Base-by-base conservation (phyloP, 2,329 filamentous ascomycete species). In the Aspergillus transmontanensis region DNA sequence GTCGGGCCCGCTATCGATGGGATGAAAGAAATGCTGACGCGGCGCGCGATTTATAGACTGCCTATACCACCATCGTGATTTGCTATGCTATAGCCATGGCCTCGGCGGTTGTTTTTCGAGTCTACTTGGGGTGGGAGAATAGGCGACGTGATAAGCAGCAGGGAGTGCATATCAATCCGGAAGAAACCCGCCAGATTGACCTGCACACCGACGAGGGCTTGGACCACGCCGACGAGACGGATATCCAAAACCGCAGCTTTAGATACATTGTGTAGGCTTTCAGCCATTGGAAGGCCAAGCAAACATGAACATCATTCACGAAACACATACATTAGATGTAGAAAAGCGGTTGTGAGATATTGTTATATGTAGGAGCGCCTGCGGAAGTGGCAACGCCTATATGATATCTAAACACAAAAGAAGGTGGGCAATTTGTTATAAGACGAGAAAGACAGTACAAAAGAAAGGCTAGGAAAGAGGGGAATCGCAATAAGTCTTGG, bases 61-160 rank as follows among this genome's bases (percentile, higher is more conserved):
- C 69, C 28, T 71, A 65, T 36, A 70, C 66, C 11, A 68, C 68
- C 11, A 71, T 71, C 6, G 60, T 71, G 9, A 63, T 63, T 21
- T 70, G 65, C 39, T 66, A 64, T 46, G 66, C 64, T 16, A 70
- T 69, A 23, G 58, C 67, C 1, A 63, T 69, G 21, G 63, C 53
- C 26, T 60, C 67, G 56, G 56, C 66, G 9, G 12, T 65, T 26
- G 23, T 56, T 1, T 59, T 69, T 6, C 36, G 65, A 14, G 59
- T 63, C 11, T 66, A 69, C 50, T 57, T 71, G n/a, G 54, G 21
- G 14, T 64, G 62, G 58, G 50, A 48, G n/a, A 69, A 65, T 28
- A 36, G 23, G 19, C 57, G 58, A 4, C 60, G 68, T 14, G 68
- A 70, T 51, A 46, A 57, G 41, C 53, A 63, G 32, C 61, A 67